phyloP scores from a whole-genome alignment of 2,329 filamentous ascomycete genomes.

The Calonectria ilicicola region DNA sequence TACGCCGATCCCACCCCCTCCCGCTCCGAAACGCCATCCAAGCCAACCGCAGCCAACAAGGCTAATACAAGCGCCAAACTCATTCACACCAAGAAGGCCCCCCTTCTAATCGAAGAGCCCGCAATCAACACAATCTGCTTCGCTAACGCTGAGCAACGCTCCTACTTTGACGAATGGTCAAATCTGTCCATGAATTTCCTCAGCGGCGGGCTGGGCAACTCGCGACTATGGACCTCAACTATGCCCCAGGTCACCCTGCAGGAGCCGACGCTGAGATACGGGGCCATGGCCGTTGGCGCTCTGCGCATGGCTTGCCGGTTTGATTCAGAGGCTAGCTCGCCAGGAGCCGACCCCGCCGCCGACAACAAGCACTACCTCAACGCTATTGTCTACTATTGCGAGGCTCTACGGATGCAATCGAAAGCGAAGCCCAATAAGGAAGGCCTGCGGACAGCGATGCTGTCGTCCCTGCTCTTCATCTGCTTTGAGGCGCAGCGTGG shows the following conservation, averaged over 20 bases:
- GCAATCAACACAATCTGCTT: slow-evolving; percentile 50
- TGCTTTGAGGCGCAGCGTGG: slow-evolving; percentile 56
- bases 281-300: slow-evolving; percentile 55
- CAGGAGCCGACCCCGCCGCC: slow-evolving; percentile 30
- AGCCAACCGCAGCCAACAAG: slow-evolving; percentile 23
- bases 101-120: slow-evolving; percentile 48
- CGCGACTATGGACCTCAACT: slow-evolving; percentile 53
- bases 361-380: slow-evolving; percentile 54
- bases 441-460: slow-evolving; percentile 52
- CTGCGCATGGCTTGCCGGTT: slow-evolving; percentile 49
- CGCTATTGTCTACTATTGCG: slow-evolving; percentile 54
- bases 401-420: slow-evolving; percentile 54
- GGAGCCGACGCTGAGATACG: slow-evolving; percentile 52
- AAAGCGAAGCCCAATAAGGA: slow-evolving; percentile 50
- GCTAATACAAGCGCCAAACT: slow-evolving; percentile 41
- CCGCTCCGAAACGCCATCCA: slow-evolving; percentile 12
- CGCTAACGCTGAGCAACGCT: slow-evolving; percentile 47
- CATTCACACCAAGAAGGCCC: slow-evolving; percentile 46
- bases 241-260: slow-evolving; percentile 55
- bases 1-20: slow-evolving; percentile 42
- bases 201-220: slow-evolving; percentile 48
- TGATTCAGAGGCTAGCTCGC: slow-evolving; percentile 33
- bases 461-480: slow-evolving; percentile 55
- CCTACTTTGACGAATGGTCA: slow-evolving; percentile 55
- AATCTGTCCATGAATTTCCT: slow-evolving; percentile 50